Evolutionary conservation across 495 filamentous ascomycete genomes (phyloP), one percentile per base, ranked within the genome.

Genomic region (Terfezia claveryi): DNA sequence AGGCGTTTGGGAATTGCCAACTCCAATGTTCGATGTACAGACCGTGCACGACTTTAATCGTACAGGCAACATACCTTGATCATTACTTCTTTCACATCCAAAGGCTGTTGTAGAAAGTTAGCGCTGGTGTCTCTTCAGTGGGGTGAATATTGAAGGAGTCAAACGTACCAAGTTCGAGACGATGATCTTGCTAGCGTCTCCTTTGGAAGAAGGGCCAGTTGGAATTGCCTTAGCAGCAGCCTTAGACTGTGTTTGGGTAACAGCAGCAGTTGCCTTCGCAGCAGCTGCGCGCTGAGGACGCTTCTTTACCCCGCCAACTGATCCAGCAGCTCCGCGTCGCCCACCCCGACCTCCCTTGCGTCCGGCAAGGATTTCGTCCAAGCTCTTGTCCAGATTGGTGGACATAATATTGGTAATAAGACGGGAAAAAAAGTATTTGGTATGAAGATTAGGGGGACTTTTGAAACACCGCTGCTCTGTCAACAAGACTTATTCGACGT

Each of bases 61-160:
- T 65, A 59, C 62, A 65, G 64, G 82, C 79, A 85, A 96, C 91
- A 87, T 98, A 98, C 91, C 92, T 96, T 95, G 74, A 98, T 87
- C 79, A 86, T 83, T 69, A 66, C 71, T 74, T 95, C 91, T 72
- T 77, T 82, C 69, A 98, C 86, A 81, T 98, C 91, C 72, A 77
- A 75, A 66, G 91, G 91, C 87, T 96, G 59, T 14, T 44, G 52
- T 38, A 14, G 16, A 54, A 54, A 68, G 86, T 76, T 87, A 80
- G 56, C 23, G 37, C 20, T 52, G 36, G 53, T 50, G 37, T 23
- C 41, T 56, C 37, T 51, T n/a, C 2, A 23, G 23, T 11, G 23
- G 50, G 41, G 41, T 14, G 17, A 14, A 46, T 14, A 46, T 16
- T 12, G n/a, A 32, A 20, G 20, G 50, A 32, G 50, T 23, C 16